A percentile compares a stretch with the other conserved stretches of the same genome.
These are phyloP conservation scores for Scenedesmus sp. DNA, from an alignment of 163 green algal genomes.

Conservation along the genomic window DNA sequence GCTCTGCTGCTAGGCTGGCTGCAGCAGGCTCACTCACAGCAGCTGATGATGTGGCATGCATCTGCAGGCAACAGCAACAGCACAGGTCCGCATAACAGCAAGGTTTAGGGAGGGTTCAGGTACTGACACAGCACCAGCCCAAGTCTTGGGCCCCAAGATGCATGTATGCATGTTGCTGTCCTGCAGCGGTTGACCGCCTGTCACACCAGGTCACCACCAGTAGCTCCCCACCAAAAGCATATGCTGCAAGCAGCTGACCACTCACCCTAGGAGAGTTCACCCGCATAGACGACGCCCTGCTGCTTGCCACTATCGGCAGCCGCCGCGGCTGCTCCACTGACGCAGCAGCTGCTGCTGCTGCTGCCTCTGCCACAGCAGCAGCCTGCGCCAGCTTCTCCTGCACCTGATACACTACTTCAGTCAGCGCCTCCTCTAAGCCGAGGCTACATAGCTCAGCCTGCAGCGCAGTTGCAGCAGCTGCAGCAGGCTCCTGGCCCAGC, in stretches of 20 bases:
- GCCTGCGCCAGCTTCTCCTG: constrained; percentile 30
- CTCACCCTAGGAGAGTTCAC: background rate
- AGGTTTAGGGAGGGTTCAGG: background rate
- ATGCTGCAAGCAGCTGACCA: background rate
- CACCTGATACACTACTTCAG: constrained; percentile 39
- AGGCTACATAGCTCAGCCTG: constrained; percentile 7
- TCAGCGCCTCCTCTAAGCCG: constrained; percentile 42
- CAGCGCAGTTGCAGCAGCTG: background rate
- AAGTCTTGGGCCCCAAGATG: background rate
- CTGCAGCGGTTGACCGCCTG: background rate
- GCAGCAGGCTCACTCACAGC: background rate
- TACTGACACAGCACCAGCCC: background rate
- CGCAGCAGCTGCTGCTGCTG: background rate
- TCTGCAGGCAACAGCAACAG: background rate
- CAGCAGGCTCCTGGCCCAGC: background rate
- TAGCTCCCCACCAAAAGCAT: background rate
- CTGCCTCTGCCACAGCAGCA: constrained; percentile 18
- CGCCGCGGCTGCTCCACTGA: constrained; percentile 20
- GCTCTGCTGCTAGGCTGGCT: background rate
- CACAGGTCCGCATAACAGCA: background rate
- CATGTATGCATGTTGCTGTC: background rate
- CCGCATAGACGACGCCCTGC: background rate
- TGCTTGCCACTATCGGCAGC: background rate
- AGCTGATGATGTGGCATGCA: background rate
- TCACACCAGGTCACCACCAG: background rate